These are phyloP conservation scores for Prunus mongolica DNA, from an alignment of 306 rosid species.

Conservation along the genomic window DNA sequence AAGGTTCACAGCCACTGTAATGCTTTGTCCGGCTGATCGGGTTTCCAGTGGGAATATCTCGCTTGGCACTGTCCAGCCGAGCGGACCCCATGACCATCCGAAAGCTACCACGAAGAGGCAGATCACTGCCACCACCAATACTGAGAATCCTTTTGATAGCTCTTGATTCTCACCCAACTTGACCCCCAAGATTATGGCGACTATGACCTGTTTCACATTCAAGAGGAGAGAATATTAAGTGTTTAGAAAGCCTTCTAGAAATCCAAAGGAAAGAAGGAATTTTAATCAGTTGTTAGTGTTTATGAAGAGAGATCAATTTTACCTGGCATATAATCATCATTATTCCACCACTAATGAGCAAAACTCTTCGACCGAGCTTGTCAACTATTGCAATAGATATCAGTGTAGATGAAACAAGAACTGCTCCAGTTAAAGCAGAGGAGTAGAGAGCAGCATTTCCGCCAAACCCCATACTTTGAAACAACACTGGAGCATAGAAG, in stretches of 20 bases:
- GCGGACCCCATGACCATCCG: constrained; percentile 81
- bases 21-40: constrained; percentile 69
- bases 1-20: constrained; percentile 65
- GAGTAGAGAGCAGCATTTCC: constrained; percentile 75
- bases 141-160: constrained; percentile 51
- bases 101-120: constrained; percentile 85
- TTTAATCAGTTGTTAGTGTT: neutral
- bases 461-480: constrained; percentile 82
- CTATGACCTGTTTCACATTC: constrained; percentile 51
- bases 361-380: constrained; percentile 61
- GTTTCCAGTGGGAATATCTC: constrained; percentile 64
- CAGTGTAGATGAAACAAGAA: constrained; percentile 70
- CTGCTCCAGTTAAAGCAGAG: constrained; percentile 89
- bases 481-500: constrained; percentile 82
- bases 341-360: constrained; percentile 84
- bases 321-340: constrained; percentile 86
- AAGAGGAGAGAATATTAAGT: neutral
- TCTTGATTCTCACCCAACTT: constrained; percentile 58
- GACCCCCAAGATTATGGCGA: constrained; percentile 58
- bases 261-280: neutral
- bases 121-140: constrained; percentile 58
- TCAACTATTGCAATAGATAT: constrained; percentile 82
- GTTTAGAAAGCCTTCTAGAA: neutral
- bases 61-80: constrained; percentile 75
- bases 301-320: constrained; percentile 1